A percentile compares a stretch with the other conserved stretches of the same genome.
Evolutionary conservation across 2,329 filamentous ascomycete species (phyloP).

Genomic region (Sphaerostilbella broomeana): DNA sequence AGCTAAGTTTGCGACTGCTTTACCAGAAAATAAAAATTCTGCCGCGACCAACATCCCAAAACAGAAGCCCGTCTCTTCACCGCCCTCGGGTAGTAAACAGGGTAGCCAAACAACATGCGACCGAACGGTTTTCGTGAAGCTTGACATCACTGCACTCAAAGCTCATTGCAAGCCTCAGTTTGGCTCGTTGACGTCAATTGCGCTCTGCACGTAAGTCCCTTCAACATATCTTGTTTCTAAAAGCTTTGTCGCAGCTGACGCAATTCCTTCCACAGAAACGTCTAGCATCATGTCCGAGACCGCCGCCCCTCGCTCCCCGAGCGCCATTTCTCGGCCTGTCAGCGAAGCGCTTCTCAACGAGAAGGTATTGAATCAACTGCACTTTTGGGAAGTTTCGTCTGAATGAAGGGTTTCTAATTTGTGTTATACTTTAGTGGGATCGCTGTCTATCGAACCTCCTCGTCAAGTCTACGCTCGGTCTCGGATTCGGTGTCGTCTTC

Average conservation of each 20-base stretch:
- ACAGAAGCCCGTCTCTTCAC: conserved; percentile 28
- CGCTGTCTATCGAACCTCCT: conserved; percentile 95
- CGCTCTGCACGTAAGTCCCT: conserved; percentile 14
- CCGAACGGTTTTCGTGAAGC: conserved; percentile 33
- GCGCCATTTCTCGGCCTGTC: conserved; percentile 72
- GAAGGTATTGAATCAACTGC: conserved; percentile 60
- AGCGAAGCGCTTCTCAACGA: conserved; percentile 98
- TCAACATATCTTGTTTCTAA: background rate
- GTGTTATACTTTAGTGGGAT: conserved; percentile 66
- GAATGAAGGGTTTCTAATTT: conserved; percentile 1
- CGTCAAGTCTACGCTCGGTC: conserved; percentile 91
- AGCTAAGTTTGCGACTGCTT: conserved; percentile 1
- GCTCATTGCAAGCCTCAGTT: conserved; percentile 24
- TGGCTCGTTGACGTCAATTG: conserved; percentile 14
- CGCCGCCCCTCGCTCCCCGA: conserved; percentile 45
- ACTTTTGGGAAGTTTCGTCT: conserved; percentile 17
- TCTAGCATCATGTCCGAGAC: conserved; percentile 47
- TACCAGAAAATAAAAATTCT: conserved; percentile 42
- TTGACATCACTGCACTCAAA: conserved; percentile 30
- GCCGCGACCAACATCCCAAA: conserved; percentile 28
- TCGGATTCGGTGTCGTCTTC: conserved; percentile 97
- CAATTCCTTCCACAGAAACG: conserved; percentile 6
- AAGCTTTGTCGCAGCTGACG: background rate
- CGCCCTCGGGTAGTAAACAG: conserved; percentile 35
- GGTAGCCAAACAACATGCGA: conserved; percentile 26